Percentiles rank a stretch among this genome's conserved stretches.
Conservation (phyloP, 2,329 filamentous ascomycete genomes). For the Zarea fungicola region DNA sequence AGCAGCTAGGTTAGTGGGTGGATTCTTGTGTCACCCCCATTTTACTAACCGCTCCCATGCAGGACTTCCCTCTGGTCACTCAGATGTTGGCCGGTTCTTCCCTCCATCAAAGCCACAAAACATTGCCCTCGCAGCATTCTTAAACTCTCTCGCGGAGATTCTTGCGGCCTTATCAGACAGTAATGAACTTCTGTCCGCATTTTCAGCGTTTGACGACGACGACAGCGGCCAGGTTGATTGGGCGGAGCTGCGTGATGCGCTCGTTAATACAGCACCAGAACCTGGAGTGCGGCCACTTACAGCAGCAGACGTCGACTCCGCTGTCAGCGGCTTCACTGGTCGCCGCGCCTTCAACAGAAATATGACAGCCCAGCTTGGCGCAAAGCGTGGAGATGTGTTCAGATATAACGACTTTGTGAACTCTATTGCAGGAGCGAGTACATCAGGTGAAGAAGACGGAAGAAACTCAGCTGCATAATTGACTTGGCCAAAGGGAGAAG, state of each 20-base stretch:
- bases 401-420: constrained; percentile 88
- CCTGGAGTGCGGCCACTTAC: constrained; percentile 60
- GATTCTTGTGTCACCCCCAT: too few relatives aligned
- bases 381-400: constrained; percentile 80
- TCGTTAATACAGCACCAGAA: constrained; percentile 78
- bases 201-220: constrained; percentile 92
- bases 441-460: constrained; percentile 29
- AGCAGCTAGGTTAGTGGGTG: constrained; percentile 64
- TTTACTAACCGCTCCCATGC: constrained; percentile 3
- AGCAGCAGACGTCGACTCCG: constrained; percentile 73
- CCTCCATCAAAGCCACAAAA: constrained; percentile 65
- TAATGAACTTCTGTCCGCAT: constrained; percentile 78
- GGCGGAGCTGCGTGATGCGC: constrained; percentile 71
- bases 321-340: constrained; percentile 82
- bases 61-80: constrained; percentile 69
- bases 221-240: constrained; percentile 91
- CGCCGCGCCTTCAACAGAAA: constrained; percentile 73
- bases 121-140: constrained; percentile 78
- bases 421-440: constrained; percentile 54
- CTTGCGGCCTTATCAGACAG: constrained; percentile 70
- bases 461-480: constrained; percentile 22
- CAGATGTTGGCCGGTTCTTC: constrained; percentile 77
- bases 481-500: neutral
- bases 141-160: constrained; percentile 73
- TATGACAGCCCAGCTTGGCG: constrained; percentile 44